Percentiles rank a stretch among this genome's conserved stretches.
phyloP scores from a whole-genome alignment of 345 rosid genomes.

The Aegle marmelos region DNA sequence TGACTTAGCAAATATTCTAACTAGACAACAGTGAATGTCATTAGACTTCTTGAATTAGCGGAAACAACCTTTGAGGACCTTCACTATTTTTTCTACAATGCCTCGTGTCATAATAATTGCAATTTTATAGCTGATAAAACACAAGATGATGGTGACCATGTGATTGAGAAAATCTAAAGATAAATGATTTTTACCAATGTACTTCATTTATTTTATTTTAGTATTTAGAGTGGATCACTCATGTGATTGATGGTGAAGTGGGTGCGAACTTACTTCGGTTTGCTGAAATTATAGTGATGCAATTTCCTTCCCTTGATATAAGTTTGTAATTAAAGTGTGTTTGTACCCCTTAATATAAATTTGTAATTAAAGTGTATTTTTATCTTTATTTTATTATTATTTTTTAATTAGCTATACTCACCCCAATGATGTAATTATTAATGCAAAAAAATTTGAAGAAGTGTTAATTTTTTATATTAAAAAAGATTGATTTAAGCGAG shows the following conservation, averaged over 20 bases:
- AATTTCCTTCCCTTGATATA: no score
- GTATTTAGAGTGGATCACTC: no score
- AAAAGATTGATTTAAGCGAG: background rate
- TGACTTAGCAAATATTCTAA: background rate
- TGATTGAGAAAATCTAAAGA: background rate
- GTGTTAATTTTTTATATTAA: background rate
- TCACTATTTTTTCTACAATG: background rate
- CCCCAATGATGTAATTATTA: no score
- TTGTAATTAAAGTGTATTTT: no score
- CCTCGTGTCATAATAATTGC: no score
- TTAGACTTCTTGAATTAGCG: background rate
- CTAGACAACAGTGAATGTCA: background rate
- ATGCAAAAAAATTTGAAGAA: background rate
- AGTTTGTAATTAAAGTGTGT: no score
- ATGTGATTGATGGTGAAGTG: no score
- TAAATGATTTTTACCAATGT: background rate
- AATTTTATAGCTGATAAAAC: background rate
- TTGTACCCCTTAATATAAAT: no score
- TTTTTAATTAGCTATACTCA: no score
- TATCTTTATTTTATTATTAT: no score
- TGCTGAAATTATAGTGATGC: no score
- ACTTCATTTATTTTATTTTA: background rate
- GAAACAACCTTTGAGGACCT: background rate
- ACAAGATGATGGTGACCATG: background rate
- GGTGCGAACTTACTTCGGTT: no score